A percentile compares a stretch with the other conserved stretches of the same genome.
Evolutionary conservation across 371 early-diverging fungal genomes (phyloP).

Genomic region (Nematocida parisii): DNA sequence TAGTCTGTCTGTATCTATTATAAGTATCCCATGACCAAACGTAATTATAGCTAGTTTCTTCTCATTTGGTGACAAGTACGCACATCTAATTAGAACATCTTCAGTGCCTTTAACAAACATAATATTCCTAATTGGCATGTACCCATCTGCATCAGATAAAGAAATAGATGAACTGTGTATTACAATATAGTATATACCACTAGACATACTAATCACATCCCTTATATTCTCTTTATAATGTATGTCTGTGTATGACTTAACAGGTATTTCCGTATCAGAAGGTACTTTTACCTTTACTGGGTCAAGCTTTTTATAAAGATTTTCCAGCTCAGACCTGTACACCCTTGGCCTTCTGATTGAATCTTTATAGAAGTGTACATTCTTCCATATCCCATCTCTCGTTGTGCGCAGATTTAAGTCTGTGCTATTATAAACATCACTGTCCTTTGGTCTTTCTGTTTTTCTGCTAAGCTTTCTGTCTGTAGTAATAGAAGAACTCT

Average conservation of each 20-base stretch:
- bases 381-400: constrained; percentile 48
- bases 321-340: constrained; percentile 21
- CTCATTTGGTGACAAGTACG: constrained; percentile 49
- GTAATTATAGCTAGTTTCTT: constrained; percentile 45
- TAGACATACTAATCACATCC: not conserved
- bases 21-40: constrained; percentile 26
- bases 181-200: constrained; percentile 26
- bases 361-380: constrained; percentile 52
- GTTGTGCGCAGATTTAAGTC: constrained; percentile 3
- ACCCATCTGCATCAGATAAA: constrained; percentile 19
- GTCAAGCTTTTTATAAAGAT: constrained; percentile 21
- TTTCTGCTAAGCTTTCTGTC: constrained; percentile 51
- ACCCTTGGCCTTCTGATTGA: constrained; percentile 39
- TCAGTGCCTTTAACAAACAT: not conserved
- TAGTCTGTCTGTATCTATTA: not conserved
- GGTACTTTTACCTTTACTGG: constrained; percentile 51
- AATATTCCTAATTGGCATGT: constrained; percentile 28
- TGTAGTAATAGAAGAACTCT: not conserved
- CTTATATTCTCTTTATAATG: constrained; percentile 40
- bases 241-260: not conserved
- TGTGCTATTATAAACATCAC: constrained; percentile 7
- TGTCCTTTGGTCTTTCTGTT: constrained; percentile 23
- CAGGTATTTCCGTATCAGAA: constrained; percentile 19
- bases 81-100: constrained; percentile 44
- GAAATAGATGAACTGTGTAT: constrained; percentile 49